Evolutionary conservation across 177 flowering plant genomes (phyloP), one percentile per base, ranked within the genome.

Genomic region (Vitis hybrid): DNA sequence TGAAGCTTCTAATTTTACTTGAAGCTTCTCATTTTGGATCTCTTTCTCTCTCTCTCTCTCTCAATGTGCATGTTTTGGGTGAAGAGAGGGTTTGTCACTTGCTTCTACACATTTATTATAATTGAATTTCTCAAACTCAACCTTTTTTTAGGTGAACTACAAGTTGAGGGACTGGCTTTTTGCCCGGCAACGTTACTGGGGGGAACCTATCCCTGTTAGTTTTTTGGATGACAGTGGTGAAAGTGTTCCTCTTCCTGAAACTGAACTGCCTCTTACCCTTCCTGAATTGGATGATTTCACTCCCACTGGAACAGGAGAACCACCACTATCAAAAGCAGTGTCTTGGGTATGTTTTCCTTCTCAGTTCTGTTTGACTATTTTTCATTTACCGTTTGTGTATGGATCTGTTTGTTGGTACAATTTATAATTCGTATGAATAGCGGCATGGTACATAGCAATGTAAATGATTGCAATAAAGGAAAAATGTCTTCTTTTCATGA

Each of bases 171-270:
- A 95, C 75, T 95, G 99, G 99, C 96, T 92, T 65, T 95, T 95
- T 89, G 98, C 99, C 55, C 80, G 98, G 61, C 99, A 95, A 75
- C 94, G 98, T 52, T 95, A 95, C 49, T 95, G 97, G 99, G 99
- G 99, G 52, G 99, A 93, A 78, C 99, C 99, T 69, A 93, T 95
- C 63, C 99, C 98, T 3, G 93, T 95, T 52, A 72, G 90, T 63
- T 88, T 90, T 73, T 65, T 88, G 74, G 90, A 93, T 70, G 94
- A 82, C 50, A 81, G 82, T 63, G 82, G 83, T 72, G 94, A 90
- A 71, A 80, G 71, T 64, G 76, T 87, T 70, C 87, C 98, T 5
- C 75, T 93, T 76, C 88, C 81, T 66, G 98, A 95, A 80, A 80
- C 79, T 72, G 92, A 93, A 62, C 84, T 93, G 76, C 99, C 99